Percentiles rank a stretch among this genome's conserved stretches.
Conservation (phyloP, 768 basidiomycete genomes). For the Auriscalpium microsporum region DNA sequence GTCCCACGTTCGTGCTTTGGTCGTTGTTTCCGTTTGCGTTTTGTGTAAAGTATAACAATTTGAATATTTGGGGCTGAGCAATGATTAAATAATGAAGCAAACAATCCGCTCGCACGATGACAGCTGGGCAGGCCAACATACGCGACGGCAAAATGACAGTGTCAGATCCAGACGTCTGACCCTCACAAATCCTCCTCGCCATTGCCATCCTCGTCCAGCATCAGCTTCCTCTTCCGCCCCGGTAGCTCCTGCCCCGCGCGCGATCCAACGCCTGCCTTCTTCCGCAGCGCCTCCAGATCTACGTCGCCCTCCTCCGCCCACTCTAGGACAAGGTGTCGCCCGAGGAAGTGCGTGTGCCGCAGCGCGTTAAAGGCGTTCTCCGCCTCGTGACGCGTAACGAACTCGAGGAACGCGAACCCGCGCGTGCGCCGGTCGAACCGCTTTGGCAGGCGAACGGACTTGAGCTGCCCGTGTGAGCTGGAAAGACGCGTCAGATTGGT, state of each 20-base stretch:
- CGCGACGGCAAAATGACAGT: too few relatives aligned
- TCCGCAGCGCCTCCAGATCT: conserved; percentile 66
- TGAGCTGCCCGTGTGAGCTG: conserved; percentile 86
- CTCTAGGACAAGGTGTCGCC: conserved; percentile 88
- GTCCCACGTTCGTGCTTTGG: too few relatives aligned
- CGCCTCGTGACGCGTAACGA: conserved; percentile 82
- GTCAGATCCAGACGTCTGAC: too few relatives aligned
- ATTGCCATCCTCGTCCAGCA: conserved; percentile 37
- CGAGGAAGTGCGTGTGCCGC: conserved; percentile 91
- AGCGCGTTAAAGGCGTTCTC: conserved; percentile 82
- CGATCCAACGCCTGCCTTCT: conserved; percentile 73
- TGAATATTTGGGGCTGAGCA: too few relatives aligned
- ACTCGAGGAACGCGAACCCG: conserved; percentile 96
- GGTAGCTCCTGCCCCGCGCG: conserved; percentile 63
- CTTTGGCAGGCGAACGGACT: conserved; percentile 88
- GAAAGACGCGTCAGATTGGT: background rate
- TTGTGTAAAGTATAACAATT: too few relatives aligned
- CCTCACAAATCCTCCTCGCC: conserved; percentile 17
- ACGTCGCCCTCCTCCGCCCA: conserved; percentile 80
- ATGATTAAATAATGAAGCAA: too few relatives aligned
- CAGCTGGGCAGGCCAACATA: too few relatives aligned
- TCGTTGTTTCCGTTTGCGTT: too few relatives aligned
- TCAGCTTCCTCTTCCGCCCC: conserved; percentile 67
- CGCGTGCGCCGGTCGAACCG: conserved; percentile 84
- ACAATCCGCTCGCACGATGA: too few relatives aligned